A percentile compares a stretch with the other conserved stretches of the same genome.
Evolutionary conservation across 305 asterid genomes (phyloP).

Genomic region (Petunia hybrid): DNA sequence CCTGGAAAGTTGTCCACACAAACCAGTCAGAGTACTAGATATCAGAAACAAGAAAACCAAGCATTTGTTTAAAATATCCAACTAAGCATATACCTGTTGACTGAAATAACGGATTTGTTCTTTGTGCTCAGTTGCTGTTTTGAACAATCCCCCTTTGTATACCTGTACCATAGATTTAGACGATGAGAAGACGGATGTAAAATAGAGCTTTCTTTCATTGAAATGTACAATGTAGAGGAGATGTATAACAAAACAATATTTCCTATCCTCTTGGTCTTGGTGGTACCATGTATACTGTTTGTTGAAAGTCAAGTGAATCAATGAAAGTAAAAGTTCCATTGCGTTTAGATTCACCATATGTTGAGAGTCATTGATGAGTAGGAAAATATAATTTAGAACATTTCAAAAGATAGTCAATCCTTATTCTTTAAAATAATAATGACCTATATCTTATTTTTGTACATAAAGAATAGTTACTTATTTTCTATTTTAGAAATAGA

Average conservation of each 20-base stretch:
- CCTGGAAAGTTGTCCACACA: slow-evolving; percentile 54
- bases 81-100: slow-evolving; percentile 64
- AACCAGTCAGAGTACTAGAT: not conserved
- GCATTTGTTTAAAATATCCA: not conserved
- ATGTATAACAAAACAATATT: slow-evolving; percentile 6
- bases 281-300: not conserved
- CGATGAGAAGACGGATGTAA: not conserved
- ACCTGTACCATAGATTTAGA: slow-evolving; percentile 57
- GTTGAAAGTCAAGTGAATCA: not conserved
- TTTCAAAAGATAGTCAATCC: not conserved
- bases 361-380: not conserved
- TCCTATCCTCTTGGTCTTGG: slow-evolving; percentile 26
- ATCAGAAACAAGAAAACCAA: not conserved
- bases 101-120: slow-evolving; percentile 93
- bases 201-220: not conserved
- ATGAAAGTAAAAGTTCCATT: not conserved
- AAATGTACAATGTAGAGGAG: not conserved
- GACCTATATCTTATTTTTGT: not conserved
- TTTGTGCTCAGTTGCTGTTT: slow-evolving; percentile 95
- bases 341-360: not conserved
- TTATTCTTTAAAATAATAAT: not conserved
- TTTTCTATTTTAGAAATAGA: not conserved
- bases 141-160: slow-evolving; percentile 95
- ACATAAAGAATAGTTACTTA: not conserved
- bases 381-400: not conserved